Evolutionary conservation across 345 rosid genomes (phyloP), one percentile per base, ranked within the genome.

Genomic region (Rubroshorea leprosula): DNA sequence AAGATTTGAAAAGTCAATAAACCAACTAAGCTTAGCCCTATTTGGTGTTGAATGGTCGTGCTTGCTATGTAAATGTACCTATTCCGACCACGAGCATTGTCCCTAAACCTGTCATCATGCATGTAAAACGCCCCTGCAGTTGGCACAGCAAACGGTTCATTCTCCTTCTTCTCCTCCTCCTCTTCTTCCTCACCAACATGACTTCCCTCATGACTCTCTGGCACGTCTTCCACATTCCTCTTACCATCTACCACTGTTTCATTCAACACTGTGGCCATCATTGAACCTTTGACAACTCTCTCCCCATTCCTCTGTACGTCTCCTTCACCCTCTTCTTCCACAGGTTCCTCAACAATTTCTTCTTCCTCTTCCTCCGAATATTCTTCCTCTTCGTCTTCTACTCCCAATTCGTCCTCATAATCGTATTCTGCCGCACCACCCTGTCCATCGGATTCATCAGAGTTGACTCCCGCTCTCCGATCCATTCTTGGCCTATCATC

Each of bases 111-210:
- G 74, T 92, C 96, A 72, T 92, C 98, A 39, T 92, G 98, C 97
- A 92, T 92, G 67, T 92, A 92, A 71, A 92, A 92, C 0, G 98
- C 96, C 35, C 98, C 98, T 57, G 93, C 94, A 64, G 97, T 89
- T 15, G 98, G 98, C 53, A 92, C 98, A 0, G 95, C 90, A 64
- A 74, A 92, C 2, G 95, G 98, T 57, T 92, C 91, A 56, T 76
- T 86, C 66, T 67, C 83, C 71, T 84, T 80, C 75, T 79, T 83
- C 77, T 68, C 84, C 54, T 39, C 82, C 31, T 64, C 89, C 44
- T 38, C 74, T 55, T 51, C 79, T 18, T 54, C 86, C 24, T n/a
- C n/a, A n/a, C 64, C 80, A 50, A 17, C 72, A 60, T 64, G 68
- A 18, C 54, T 56, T 13, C 49, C 72, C 23, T 17, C 62, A 6